phyloP scores from a whole-genome alignment of 2,329 filamentous ascomycete genomes.

The Cladorrhinum sp. region DNA sequence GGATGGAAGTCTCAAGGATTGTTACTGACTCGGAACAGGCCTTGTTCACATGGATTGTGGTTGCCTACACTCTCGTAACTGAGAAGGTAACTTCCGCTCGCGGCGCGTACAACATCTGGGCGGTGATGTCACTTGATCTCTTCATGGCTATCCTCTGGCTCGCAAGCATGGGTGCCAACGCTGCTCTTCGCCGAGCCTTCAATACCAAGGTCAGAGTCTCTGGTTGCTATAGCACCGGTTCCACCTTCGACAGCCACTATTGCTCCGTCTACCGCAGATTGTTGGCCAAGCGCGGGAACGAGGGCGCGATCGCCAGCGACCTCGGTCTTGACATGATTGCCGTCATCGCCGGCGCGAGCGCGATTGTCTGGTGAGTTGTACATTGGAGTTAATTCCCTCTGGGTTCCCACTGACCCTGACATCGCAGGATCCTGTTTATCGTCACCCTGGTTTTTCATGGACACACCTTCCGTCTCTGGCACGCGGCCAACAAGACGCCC shows the following conservation, averaged over 20 bases:
- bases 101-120: slow-evolving; percentile 34
- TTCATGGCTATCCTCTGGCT: slow-evolving; percentile 35
- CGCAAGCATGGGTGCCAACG: slow-evolving; percentile 32
- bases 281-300: slow-evolving; percentile 17
- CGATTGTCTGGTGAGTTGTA: slow-evolving; percentile 28
- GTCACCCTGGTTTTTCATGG: slow-evolving; percentile 28
- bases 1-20: not conserved
- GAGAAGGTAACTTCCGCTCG: slow-evolving; percentile 29
- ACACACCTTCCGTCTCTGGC: slow-evolving; percentile 31
- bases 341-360: slow-evolving; percentile 33
- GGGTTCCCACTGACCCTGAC: not conserved
- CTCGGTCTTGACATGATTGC: slow-evolving; percentile 29
- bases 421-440: slow-evolving; percentile 25
- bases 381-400: not conserved
- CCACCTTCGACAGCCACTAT: slow-evolving; percentile 26
- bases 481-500: slow-evolving; percentile 21
- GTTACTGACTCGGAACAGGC: slow-evolving; percentile 19
- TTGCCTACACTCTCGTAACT: slow-evolving; percentile 28
- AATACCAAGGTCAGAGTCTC: slow-evolving; percentile 18
- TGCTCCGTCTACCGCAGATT: slow-evolving; percentile 21
- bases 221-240: slow-evolving; percentile 30
- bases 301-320: slow-evolving; percentile 22
- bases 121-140: slow-evolving; percentile 32
- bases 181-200: slow-evolving; percentile 30
- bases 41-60: slow-evolving; percentile 31